A percentile compares a stretch with the other conserved stretches of the same genome.
These are phyloP conservation scores for Millerozyma acaciae DNA, from an alignment of 805 yeast species.

Conservation along the genomic window DNA sequence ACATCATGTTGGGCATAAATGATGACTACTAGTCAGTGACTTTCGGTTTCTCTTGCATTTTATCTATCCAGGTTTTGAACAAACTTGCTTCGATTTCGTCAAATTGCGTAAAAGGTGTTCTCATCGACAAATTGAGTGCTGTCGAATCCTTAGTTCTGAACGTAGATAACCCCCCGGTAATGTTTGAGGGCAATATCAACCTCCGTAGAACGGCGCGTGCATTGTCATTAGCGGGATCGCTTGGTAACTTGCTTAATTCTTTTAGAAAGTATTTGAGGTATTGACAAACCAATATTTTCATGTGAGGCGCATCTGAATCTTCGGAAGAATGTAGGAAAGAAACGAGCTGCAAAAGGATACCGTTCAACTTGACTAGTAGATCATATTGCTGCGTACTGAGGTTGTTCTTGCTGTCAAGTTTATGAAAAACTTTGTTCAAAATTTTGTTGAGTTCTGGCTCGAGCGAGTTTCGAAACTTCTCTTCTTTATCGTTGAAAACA, in stretches of 20 bases:
- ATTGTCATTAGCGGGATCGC: constrained; percentile 5
- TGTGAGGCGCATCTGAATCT: constrained; percentile 9
- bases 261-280: constrained; percentile 37
- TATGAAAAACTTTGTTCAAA: constrained; percentile 39
- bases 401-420: constrained; percentile 28
- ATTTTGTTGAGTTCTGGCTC: constrained; percentile 31
- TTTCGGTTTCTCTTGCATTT: constrained; percentile 23
- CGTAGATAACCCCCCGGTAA: constrained; percentile 4
- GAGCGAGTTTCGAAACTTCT: constrained; percentile 12
- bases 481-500: constrained; percentile 12
- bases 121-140: constrained; percentile 2
- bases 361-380: constrained; percentile 35
- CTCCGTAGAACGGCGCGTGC: constrained; percentile 21
- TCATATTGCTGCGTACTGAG: constrained; percentile 34
- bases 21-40: too few species aligned
- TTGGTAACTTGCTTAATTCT: constrained; percentile 24
- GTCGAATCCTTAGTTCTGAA: constrained; percentile 6
- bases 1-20: too few species aligned
- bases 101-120: constrained; percentile 12
- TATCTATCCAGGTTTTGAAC: constrained; percentile 40
- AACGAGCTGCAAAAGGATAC: constrained; percentile 25
- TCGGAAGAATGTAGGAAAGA: constrained; percentile 19
- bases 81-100: constrained; percentile 42
- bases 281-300: constrained; percentile 33
- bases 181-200: constrained; percentile 33